Evolutionary conservation across 495 filamentous ascomycete species (phyloP).

Genomic region (Penicillium flavigenum): DNA sequence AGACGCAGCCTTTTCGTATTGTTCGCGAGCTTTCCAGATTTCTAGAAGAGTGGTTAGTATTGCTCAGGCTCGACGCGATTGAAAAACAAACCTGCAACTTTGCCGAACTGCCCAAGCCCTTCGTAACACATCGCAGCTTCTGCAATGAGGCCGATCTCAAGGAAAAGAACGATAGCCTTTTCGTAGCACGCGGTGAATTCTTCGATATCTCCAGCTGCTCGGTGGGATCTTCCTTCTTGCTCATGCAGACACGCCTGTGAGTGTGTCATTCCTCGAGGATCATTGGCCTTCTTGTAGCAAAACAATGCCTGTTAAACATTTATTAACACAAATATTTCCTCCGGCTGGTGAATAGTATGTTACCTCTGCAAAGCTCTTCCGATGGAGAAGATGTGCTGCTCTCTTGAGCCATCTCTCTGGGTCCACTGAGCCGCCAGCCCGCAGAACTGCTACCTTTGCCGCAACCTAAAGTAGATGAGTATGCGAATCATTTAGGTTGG

Average conservation of each 20-base stretch:
- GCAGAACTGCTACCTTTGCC: conserved; percentile 14
- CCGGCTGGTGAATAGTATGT: not conserved
- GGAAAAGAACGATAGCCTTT: conserved; percentile 19
- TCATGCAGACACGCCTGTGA: conserved; percentile 20
- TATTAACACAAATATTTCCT: not conserved
- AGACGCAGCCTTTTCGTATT: conserved; percentile 19
- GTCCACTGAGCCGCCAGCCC: conserved; percentile 18
- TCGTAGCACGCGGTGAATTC: conserved; percentile 7
- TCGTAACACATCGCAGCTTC: conserved; percentile 17
- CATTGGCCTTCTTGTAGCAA: conserved; percentile 19
- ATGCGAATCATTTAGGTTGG: not conserved
- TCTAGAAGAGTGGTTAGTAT: conserved; percentile 4
- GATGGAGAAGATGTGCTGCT: conserved; percentile 17
- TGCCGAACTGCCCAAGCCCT: conserved; percentile 14
- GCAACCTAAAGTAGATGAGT: conserved; percentile 7
- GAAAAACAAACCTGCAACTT: conserved; percentile 16
- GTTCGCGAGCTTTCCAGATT: conserved; percentile 14
- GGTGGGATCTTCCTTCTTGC: conserved; percentile 17
- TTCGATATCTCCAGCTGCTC: conserved; percentile 10
- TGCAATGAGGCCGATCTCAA: conserved; percentile 3
- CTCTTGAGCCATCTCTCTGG: conserved; percentile 18
- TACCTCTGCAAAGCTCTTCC: conserved; percentile 20
- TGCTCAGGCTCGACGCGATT: not conserved
- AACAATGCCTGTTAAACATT: conserved; percentile 12
- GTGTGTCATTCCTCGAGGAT: conserved; percentile 13